These are phyloP conservation scores for Vanrija humicola DNA, from an alignment of 1,284 basidiomycete species.

Conservation along the genomic window DNA sequence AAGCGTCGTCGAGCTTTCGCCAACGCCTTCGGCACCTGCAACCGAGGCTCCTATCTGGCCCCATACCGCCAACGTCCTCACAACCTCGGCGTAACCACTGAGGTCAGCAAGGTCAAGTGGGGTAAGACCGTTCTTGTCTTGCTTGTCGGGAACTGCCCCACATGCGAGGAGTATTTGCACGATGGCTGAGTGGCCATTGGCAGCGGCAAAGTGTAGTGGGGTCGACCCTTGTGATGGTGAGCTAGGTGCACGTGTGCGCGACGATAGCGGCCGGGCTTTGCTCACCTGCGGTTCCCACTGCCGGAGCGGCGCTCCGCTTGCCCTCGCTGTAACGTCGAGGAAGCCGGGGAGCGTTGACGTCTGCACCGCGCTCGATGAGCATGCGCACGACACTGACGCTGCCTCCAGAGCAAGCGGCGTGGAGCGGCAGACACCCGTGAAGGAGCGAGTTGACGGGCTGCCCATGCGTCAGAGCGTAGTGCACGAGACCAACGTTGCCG, in stretches of 20 bases:
- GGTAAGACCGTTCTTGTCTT: slow-evolving; percentile 82
- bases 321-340: slow-evolving; percentile 72
- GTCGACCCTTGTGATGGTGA: slow-evolving; percentile 62
- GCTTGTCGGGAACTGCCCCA: slow-evolving; percentile 69
- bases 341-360: slow-evolving; percentile 74
- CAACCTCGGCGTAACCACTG: slow-evolving; percentile 49
- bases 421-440: slow-evolving; percentile 84
- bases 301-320: slow-evolving; percentile 52
- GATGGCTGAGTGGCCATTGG: slow-evolving; percentile 76
- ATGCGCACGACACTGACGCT: slow-evolving; percentile 76
- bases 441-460: slow-evolving; percentile 90
- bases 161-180: slow-evolving; percentile 70
- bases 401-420: slow-evolving; percentile 84
- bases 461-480: slow-evolving; percentile 73
- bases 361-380: slow-evolving; percentile 82
- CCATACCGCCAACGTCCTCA: slow-evolving; percentile 46
- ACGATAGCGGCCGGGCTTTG: not conserved
- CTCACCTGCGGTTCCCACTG: slow-evolving; percentile 60
- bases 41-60: slow-evolving; percentile 24
- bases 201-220: slow-evolving; percentile 89
- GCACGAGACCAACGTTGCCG: slow-evolving; percentile 66
- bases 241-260: not conserved
- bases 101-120: slow-evolving; percentile 55
- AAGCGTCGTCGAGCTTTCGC: not conserved
- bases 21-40: not conserved